phyloP scores from a whole-genome alignment of 2,329 filamentous ascomycete genomes.

The Didymella lethalis region DNA sequence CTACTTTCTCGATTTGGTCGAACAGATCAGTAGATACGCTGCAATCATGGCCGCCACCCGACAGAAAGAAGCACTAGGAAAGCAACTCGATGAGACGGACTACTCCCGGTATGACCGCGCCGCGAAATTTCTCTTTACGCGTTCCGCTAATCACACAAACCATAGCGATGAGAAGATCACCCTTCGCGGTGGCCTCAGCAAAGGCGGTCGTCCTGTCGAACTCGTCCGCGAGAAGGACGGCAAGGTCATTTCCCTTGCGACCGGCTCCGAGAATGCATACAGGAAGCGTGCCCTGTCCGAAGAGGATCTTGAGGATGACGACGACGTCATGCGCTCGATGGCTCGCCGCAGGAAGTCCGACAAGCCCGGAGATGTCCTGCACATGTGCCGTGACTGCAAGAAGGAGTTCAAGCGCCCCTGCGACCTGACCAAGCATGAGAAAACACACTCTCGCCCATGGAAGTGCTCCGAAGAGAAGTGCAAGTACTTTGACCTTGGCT shows the following conservation, averaged over 20 bases:
- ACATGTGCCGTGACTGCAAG: conserved; percentile 78
- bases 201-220: conserved; percentile 83
- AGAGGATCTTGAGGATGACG: conserved; percentile 74
- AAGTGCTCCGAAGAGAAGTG: conserved; percentile 85
- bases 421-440: conserved; percentile 97
- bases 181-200: conserved; percentile 80
- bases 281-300: conserved; percentile 67
- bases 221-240: conserved; percentile 83
- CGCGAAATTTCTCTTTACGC: conserved; percentile 33
- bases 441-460: conserved; percentile 95
- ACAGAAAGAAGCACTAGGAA: conserved; percentile 67
- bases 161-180: conserved; percentile 74
- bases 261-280: conserved; percentile 64
- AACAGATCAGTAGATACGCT: conserved; percentile 91
- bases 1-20: conserved; percentile 95
- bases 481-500: conserved; percentile 90
- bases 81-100: conserved; percentile 61
- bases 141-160: conserved; percentile 31
- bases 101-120: conserved; percentile 54
- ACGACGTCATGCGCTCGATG: conserved; percentile 89
- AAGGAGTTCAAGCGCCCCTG: conserved; percentile 98
- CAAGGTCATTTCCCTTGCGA: conserved; percentile 76
- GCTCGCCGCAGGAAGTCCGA: conserved; percentile 94
- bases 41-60: conserved; percentile 80
- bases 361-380: conserved; percentile 80